Percentiles rank a stretch among this genome's conserved stretches.
Evolutionary conservation across 805 yeast species (phyloP).

Genomic region (Candida michaelii): DNA sequence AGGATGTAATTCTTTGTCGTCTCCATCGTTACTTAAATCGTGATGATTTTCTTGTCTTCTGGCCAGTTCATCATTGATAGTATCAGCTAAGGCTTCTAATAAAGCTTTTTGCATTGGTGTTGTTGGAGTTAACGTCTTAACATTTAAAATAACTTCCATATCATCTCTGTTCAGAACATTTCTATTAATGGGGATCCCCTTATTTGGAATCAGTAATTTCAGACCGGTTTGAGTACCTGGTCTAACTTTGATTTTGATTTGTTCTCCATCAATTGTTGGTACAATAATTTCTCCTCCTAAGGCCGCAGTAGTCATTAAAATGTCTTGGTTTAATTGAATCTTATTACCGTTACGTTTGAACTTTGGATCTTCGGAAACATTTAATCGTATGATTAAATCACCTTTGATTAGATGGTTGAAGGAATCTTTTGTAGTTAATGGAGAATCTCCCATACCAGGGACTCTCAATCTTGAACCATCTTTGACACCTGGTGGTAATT

Average conservation of each 20-base stretch:
- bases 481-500: constrained; percentile 83
- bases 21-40: constrained; percentile 40
- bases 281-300: constrained; percentile 87
- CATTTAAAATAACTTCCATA: constrained; percentile 69
- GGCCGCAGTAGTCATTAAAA: constrained; percentile 95
- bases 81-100: constrained; percentile 92
- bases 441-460: constrained; percentile 88
- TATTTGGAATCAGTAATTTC: constrained; percentile 71
- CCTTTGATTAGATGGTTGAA: constrained; percentile 74
- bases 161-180: constrained; percentile 68
- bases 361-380: constrained; percentile 69
- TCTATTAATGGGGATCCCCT: constrained; percentile 76
- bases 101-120: constrained; percentile 85
- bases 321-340: constrained; percentile 61
- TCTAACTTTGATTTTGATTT: constrained; percentile 74
- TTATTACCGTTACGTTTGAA: constrained; percentile 70
- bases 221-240: constrained; percentile 82
- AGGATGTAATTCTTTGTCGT: constrained; percentile 41
- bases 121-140: constrained; percentile 70
- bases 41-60: constrained; percentile 54
- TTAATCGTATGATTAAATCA: constrained; percentile 80
- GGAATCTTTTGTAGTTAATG: constrained; percentile 68
- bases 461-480: constrained; percentile 86
- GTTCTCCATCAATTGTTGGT: constrained; percentile 86
- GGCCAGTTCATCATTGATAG: constrained; percentile 78